phyloP scores from a whole-genome alignment of 2,329 filamentous ascomycete genomes.

The Sordariomycetes sp. region DNA sequence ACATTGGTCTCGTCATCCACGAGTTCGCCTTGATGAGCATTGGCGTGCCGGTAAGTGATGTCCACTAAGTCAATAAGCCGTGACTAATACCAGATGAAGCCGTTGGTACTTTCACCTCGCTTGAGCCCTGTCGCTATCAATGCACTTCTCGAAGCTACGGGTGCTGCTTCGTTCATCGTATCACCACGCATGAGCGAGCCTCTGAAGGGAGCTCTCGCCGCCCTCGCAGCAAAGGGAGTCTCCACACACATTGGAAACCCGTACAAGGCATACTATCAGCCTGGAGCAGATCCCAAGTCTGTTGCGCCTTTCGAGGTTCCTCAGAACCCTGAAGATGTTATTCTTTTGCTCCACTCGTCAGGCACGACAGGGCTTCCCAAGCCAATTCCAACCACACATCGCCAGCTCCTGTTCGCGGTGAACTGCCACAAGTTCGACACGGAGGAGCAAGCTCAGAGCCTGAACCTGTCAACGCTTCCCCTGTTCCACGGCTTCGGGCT shows the following conservation, averaged over 20 bases:
- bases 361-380: neutral
- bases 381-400: neutral
- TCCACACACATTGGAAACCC: neutral
- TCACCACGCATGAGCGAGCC: neutral
- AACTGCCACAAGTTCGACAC: constrained; percentile 1
- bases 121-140: neutral
- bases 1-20: neutral
- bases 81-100: no score
- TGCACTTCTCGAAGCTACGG: neutral
- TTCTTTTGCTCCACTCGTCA: neutral
- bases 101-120: neutral
- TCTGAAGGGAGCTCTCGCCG: neutral
- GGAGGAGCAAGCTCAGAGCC: neutral
- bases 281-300: neutral
- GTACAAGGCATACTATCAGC: constrained; percentile 1
- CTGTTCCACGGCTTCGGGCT: neutral
- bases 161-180: neutral
- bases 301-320: neutral
- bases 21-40: neutral
- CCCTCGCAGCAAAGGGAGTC: neutral
- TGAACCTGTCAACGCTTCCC: neutral
- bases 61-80: no score
- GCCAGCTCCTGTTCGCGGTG: neutral
- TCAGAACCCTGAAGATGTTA: neutral
- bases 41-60: no score